These are phyloP conservation scores for Parachlorella kessleri DNA, from an alignment of 139 green algal species.

Conservation along the genomic window DNA sequence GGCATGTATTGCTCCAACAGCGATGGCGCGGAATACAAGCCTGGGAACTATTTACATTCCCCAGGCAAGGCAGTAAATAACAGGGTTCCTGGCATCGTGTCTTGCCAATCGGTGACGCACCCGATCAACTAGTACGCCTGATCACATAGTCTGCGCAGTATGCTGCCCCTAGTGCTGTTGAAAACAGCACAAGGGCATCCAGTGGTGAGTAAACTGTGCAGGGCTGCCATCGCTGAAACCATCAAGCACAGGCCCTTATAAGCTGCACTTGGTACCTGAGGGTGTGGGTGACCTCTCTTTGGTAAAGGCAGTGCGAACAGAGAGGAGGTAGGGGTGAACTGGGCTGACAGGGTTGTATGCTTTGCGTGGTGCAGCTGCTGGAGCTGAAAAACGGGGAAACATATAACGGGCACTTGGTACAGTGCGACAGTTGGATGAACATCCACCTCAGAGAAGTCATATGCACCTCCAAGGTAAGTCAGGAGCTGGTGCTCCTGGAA, in stretches of 20 bases:
- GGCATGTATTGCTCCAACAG: too few relatives aligned
- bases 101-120: background rate
- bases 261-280: too few relatives aligned
- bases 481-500: too few relatives aligned
- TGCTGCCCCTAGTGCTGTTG: conserved; percentile 90
- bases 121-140: background rate
- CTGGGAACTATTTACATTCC: background rate
- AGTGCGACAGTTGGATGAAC: conserved; percentile 99
- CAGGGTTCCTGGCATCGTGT: background rate
- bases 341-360: background rate
- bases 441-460: conserved; percentile 97
- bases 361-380: conserved; percentile 91
- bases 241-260: too few relatives aligned
- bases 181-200: conserved; percentile 85
- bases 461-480: conserved; percentile 91
- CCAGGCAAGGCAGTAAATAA: background rate
- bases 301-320: background rate
- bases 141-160: too few relatives aligned
- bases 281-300: background rate
- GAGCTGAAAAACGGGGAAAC: conserved; percentile 99
- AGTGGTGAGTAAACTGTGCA: conserved; percentile 82
- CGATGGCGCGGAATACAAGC: background rate
- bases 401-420: conserved; percentile 97
- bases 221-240: too few relatives aligned
- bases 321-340: background rate